Conservation (phyloP, 768 basidiomycete species). For the Phaffia australis region DNA sequence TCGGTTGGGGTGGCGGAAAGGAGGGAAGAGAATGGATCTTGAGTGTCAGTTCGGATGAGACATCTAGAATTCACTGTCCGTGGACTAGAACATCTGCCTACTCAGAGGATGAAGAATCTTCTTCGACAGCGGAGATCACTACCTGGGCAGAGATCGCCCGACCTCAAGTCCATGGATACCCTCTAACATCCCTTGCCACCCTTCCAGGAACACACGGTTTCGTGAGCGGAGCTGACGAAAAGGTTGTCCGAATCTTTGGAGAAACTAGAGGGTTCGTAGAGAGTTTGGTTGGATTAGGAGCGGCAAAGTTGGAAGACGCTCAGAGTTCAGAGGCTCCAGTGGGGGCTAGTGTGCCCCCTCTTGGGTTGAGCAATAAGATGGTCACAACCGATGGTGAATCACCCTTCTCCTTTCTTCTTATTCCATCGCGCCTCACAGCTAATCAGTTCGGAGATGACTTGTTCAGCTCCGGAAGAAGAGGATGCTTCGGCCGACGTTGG, state of each 20-base stretch:
- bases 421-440: background rate
- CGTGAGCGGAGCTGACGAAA: slow-evolving; percentile 89
- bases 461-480: slow-evolving; percentile 27
- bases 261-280: slow-evolving; percentile 72
- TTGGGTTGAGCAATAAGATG: slow-evolving; percentile 91
- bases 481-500: slow-evolving; percentile 25
- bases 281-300: slow-evolving; percentile 46
- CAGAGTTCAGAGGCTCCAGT: slow-evolving; percentile 47
- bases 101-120: background rate
- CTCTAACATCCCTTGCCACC: slow-evolving; percentile 58
- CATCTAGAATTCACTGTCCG: slow-evolving; percentile 75
- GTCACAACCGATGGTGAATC: slow-evolving; percentile 51
- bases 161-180: slow-evolving; percentile 95
- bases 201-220: slow-evolving; percentile 64
- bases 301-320: slow-evolving; percentile 44
- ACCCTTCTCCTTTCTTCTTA: slow-evolving; percentile 18
- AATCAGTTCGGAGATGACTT: slow-evolving; percentile 15
- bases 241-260: slow-evolving; percentile 85
- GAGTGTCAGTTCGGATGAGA: slow-evolving; percentile 81
- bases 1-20: slow-evolving; percentile 66
- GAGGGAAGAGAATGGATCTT: slow-evolving; percentile 63
- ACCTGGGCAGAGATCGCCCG: slow-evolving; percentile 58
- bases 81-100: slow-evolving; percentile 29
- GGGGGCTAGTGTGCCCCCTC: slow-evolving; percentile 80
- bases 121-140: slow-evolving; percentile 1